These are phyloP conservation scores for Gossypium turneri DNA, from an alignment of 345 rosid genomes.

Conservation along the genomic window DNA sequence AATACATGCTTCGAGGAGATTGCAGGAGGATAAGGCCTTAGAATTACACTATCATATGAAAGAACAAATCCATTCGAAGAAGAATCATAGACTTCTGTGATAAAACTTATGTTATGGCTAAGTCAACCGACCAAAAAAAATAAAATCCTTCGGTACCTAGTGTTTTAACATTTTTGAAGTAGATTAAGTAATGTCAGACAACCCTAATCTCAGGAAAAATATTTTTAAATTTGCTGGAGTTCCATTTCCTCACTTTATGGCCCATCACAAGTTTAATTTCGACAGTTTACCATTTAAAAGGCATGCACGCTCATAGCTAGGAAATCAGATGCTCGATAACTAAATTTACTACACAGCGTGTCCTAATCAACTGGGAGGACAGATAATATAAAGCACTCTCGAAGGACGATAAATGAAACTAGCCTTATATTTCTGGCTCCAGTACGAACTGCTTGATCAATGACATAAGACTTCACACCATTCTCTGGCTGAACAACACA, in stretches of 20 bases:
- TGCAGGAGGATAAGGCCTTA: too few species aligned
- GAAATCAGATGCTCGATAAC: not conserved
- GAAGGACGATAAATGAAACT: not conserved
- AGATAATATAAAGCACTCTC: not conserved
- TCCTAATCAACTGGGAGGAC: not conserved
- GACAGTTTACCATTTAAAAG: not conserved
- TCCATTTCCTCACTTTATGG: too few species aligned
- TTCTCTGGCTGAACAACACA: constrained; percentile 13
- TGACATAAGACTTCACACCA: constrained; percentile 9
- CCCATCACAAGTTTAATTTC: not conserved
- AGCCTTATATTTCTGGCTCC: constrained; percentile 9
- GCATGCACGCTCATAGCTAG: not conserved
- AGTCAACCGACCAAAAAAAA: too few species aligned
- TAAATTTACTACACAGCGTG: not conserved
- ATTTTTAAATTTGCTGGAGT: too few species aligned
- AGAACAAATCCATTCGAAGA: too few species aligned
- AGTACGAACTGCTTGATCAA: constrained; percentile 15
- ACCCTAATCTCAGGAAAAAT: too few species aligned
- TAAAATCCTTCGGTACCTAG: too few species aligned
- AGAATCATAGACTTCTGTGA: too few species aligned
- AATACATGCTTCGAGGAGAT: not conserved
- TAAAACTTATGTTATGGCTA: too few species aligned
- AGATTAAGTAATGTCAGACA: too few species aligned
- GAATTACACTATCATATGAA: too few species aligned
- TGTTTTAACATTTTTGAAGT: too few species aligned